phyloP scores from a whole-genome alignment of 2,329 filamentous ascomycete genomes.

The Exophiala oligosperma region DNA sequence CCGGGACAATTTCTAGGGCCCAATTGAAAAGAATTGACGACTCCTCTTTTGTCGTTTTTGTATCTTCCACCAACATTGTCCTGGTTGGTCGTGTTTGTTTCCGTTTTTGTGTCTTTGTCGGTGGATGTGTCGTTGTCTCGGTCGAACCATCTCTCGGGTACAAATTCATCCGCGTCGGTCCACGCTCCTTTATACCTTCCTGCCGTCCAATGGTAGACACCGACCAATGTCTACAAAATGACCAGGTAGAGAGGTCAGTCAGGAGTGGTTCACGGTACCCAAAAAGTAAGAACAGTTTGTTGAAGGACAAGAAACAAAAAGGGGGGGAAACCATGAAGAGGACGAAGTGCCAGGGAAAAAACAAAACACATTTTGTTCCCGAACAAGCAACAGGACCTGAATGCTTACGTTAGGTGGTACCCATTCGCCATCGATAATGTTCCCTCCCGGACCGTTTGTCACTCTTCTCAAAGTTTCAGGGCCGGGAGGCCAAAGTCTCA shows the following conservation, averaged over 20 bases:
- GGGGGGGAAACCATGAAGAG: too few relatives aligned
- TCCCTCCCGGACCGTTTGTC: constrained; percentile 9
- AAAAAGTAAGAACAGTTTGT: too few relatives aligned
- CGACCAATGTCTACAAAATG: constrained; percentile 13
- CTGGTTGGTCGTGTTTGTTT: not conserved
- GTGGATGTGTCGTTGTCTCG: not conserved
- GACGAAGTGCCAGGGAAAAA: too few relatives aligned
- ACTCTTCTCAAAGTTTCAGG: constrained; percentile 17
- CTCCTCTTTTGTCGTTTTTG: constrained; percentile 29
- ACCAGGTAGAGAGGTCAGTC: too few relatives aligned
- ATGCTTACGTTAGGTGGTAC: constrained; percentile 16
- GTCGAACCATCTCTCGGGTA: constrained; percentile 25
- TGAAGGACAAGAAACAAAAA: not conserved
- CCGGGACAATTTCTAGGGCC: constrained; percentile 37
- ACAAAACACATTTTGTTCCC: too few relatives aligned
- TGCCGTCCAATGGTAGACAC: constrained; percentile 17
- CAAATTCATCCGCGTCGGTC: constrained; percentile 16
- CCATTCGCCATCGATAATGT: constrained; percentile 21
- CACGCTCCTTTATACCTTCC: constrained; percentile 19
- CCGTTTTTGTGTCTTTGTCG: too few relatives aligned
- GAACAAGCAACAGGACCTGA: too few relatives aligned
- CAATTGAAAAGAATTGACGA: constrained; percentile 35
- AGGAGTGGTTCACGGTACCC: too few relatives aligned
- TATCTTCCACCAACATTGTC: constrained; percentile 18
- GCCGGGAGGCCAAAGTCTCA: constrained; percentile 27